Conservation (phyloP, 371 early-diverging fungal species). For the Syncephalis plumigaleata region DNA sequence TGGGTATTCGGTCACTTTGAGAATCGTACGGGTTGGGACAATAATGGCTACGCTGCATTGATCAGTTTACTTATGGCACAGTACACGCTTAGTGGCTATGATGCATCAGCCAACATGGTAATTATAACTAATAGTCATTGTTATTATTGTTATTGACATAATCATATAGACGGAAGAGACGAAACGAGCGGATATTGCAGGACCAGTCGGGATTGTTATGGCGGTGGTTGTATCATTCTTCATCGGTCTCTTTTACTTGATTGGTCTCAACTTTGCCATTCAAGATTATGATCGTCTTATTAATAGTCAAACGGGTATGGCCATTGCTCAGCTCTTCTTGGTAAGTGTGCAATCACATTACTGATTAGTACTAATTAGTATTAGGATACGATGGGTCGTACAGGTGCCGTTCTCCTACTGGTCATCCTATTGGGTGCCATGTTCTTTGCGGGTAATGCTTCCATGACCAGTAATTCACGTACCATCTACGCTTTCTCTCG, state of each 20-base stretch:
- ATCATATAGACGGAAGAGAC: constrained; percentile 40
- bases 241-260: constrained; percentile 19
- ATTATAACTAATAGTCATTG: neutral
- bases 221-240: constrained; percentile 21
- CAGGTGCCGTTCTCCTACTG: constrained; percentile 27
- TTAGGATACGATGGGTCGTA: constrained; percentile 22
- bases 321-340: constrained; percentile 27
- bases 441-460: constrained; percentile 34
- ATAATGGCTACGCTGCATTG: constrained; percentile 24
- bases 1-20: constrained; percentile 22
- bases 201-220: constrained; percentile 41
- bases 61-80: constrained; percentile 25
- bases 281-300: constrained; percentile 24
- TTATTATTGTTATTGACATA: neutral
- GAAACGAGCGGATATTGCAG: constrained; percentile 27
- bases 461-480: constrained; percentile 38
- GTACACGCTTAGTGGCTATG: constrained; percentile 40
- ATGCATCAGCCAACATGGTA: constrained; percentile 50
- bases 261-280: constrained; percentile 18
- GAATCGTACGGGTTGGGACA: constrained; percentile 22
- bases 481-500: constrained; percentile 59
- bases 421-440: constrained; percentile 30
- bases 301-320: constrained; percentile 17
- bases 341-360: neutral
- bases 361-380: too few relatives aligned